These are phyloP conservation scores for Paraphaeosphaeria minitans DNA, from an alignment of 2,329 filamentous ascomycete genomes.

Conservation along the genomic window DNA sequence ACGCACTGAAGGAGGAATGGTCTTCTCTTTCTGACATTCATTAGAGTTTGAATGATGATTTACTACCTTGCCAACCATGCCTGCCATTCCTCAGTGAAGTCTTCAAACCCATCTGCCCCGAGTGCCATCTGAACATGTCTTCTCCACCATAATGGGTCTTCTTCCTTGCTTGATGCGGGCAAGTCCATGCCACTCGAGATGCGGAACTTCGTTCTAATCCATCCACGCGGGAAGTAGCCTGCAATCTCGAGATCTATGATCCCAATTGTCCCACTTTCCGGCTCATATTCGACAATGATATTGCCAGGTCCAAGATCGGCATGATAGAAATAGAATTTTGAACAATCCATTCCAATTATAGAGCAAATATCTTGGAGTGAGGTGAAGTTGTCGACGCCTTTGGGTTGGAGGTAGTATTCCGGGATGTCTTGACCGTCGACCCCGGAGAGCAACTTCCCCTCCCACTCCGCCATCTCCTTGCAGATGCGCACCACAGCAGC, in stretches of 20 bases:
- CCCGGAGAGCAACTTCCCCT: conserved; percentile 9
- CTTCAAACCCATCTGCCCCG: conserved; percentile 13
- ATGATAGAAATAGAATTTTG: conserved; percentile 36
- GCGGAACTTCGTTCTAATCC: conserved; percentile 43
- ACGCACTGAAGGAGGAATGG: neutral
- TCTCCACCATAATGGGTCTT: conserved; percentile 12
- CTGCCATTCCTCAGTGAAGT: conserved; percentile 3
- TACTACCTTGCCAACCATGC: neutral
- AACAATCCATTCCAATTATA: conserved; percentile 33
- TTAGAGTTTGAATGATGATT: neutral
- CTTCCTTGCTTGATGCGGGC: conserved; percentile 4
- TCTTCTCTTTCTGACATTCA: neutral
- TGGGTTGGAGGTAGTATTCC: conserved; percentile 8
- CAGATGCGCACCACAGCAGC: conserved; percentile 18
- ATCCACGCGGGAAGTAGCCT: conserved; percentile 39
- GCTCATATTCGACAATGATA: conserved; percentile 31
- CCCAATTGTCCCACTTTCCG: conserved; percentile 23
- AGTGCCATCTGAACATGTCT: conserved; percentile 12
- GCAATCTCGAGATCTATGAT: conserved; percentile 43
- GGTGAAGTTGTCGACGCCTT: conserved; percentile 7
- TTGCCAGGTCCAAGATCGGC: conserved; percentile 39
- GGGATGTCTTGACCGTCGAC: conserved; percentile 8
- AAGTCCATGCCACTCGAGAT: conserved; percentile 38
- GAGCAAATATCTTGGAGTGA: conserved; percentile 3
- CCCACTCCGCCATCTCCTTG: conserved; percentile 16